Conservation (phyloP, 192 early-diverging fungal species). For the Chytriomyces sp. region DNA sequence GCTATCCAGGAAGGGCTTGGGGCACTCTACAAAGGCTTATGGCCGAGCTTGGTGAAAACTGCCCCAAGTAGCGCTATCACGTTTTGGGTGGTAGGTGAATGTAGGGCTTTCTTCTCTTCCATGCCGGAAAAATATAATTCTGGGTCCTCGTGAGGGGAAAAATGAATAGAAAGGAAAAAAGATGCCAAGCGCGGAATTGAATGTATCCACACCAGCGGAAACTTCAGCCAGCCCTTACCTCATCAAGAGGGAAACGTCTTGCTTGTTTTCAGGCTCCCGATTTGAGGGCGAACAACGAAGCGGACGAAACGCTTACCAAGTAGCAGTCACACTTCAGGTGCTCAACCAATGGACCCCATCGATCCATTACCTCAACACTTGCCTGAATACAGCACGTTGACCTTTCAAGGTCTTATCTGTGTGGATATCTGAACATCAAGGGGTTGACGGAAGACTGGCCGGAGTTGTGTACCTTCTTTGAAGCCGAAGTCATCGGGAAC, state of each 20-base stretch:
- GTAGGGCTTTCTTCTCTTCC: too few relatives aligned
- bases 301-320: slow-evolving; percentile 63
- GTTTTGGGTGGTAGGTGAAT: slow-evolving; percentile 70
- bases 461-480: slow-evolving; percentile 83
- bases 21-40: slow-evolving; percentile 86
- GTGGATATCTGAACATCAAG: slow-evolving; percentile 83
- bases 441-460: slow-evolving; percentile 81
- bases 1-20: slow-evolving; percentile 73
- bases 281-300: slow-evolving; percentile 72
- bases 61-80: slow-evolving; percentile 83
- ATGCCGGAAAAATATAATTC: too few relatives aligned
- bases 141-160: too few relatives aligned
- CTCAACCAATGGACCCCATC: neutral
- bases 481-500: slow-evolving; percentile 82
- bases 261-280: slow-evolving; percentile 62
- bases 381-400: slow-evolving; percentile 57
- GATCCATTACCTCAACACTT: neutral
- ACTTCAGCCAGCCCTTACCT: neutral
- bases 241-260: slow-evolving; percentile 24
- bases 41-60: slow-evolving; percentile 84
- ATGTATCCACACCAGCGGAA: neutral
- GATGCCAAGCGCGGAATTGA: neutral
- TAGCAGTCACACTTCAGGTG: slow-evolving; percentile 74
- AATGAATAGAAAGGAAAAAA: neutral
- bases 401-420: slow-evolving; percentile 67